Base-by-base conservation (phyloP, 352 stramenopile genomes). In the Globisporangium middletonii region DNA sequence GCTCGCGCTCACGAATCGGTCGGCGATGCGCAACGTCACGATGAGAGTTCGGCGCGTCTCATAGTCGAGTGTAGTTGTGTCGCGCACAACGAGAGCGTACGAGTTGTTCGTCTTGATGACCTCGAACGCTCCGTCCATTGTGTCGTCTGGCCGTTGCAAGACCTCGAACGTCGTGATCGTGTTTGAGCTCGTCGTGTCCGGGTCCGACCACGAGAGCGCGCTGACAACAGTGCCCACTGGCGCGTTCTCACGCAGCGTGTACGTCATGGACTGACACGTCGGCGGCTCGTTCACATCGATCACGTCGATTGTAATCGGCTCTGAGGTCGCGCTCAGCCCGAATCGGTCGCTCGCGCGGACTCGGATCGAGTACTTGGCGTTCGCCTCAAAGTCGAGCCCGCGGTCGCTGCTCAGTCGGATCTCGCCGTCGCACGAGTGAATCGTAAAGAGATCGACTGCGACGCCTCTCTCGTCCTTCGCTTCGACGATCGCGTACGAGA, bases 401-500 rank as follows among this genome's bases (percentile, higher is more conserved):
- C 64, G 58, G 15, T 73, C 61, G 3, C 55, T 58, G 16, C 64
- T 62, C 3, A 87, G 28, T 1, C 71, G 67, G 55, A 87, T 54
- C 65, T 84, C 72, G 45, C 74, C 77, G 55, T 79, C 66, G 42
- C 77, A 87, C 13, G 72, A 79, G 50, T 76, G 61, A n/a, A 87
- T 68, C 52, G 68, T 74, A 16, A 87, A 87, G 0, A 73, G 45
- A 56, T 87, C 68, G 0, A 85, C 70, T 1, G 72, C 72, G 2
- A 55, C 38, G 6, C 70, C 77, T 1, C 44, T 54, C 5, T 27
- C 3, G 50, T 86, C 67, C 2, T 57, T 52, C 13, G 64, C 62
- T 19, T 62, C 23, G 4, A 68, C 48, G 4, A 86, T 44, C 18
- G 79, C 50, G 38, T 83, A 82, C 1, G 65, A 72, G 42, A 83